Conservation (phyloP, 2,329 filamentous ascomycete species). For the Neonectria coccinea region DNA sequence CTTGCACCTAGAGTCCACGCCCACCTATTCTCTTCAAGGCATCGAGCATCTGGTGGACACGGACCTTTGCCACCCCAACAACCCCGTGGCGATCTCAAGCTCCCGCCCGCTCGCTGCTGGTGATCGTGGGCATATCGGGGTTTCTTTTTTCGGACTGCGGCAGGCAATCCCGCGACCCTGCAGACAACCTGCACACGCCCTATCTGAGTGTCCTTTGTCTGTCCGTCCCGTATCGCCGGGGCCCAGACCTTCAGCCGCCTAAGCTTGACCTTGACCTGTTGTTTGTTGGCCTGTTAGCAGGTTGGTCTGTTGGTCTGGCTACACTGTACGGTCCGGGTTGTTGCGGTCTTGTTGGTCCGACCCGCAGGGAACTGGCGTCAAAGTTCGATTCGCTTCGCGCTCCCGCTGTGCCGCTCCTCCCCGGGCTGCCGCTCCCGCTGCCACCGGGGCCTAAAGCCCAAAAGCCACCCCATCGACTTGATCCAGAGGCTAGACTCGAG, state of each 20-base stretch:
- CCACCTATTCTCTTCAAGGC: background rate
- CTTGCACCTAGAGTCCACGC: background rate
- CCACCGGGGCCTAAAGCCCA: constrained; percentile 23
- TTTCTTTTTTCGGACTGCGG: constrained; percentile 11
- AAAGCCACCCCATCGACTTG: constrained; percentile 24
- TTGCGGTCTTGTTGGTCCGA: constrained; percentile 15
- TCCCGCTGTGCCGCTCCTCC: constrained; percentile 25
- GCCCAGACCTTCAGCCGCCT: background rate
- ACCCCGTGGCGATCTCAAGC: constrained; percentile 2
- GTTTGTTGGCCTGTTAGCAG: background rate
- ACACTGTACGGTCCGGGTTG: background rate
- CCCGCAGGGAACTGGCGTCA: constrained; percentile 29
- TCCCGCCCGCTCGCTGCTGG: constrained; percentile 7
- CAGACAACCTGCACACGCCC: constrained; percentile 22
- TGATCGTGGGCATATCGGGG: background rate
- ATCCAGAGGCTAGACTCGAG: constrained; percentile 27
- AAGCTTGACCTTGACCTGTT: background rate
- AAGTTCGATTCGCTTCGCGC: constrained; percentile 23
- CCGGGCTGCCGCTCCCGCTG: constrained; percentile 28
- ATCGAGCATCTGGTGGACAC: background rate
- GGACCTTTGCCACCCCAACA: background rate
- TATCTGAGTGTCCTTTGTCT: constrained; percentile 20
- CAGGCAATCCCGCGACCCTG: constrained; percentile 37
- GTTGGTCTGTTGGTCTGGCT: background rate
- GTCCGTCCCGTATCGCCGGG: background rate